phyloP scores from a whole-genome alignment of 805 yeast species.

The Lachancea mirantina region DNA sequence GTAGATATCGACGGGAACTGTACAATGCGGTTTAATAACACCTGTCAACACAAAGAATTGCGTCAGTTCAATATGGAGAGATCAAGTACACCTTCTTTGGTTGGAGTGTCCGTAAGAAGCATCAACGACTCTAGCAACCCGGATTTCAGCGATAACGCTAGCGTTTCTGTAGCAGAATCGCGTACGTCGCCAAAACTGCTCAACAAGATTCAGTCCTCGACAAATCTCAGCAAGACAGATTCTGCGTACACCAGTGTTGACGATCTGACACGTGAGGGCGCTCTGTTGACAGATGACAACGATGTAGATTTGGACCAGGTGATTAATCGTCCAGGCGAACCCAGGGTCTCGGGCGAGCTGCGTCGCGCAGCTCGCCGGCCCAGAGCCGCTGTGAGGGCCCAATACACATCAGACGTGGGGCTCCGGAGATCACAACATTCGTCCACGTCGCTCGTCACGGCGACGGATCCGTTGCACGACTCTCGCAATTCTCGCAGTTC shows the following conservation, averaged over 20 bases:
- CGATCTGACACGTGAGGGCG: conserved; percentile 31
- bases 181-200: conserved; percentile 10
- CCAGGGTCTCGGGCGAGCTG: too few relatives aligned
- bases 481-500: conserved; percentile 2
- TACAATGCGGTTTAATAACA: too few relatives aligned
- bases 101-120: conserved; percentile 26
- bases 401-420: too few relatives aligned
- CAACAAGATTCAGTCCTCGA: conserved; percentile 10
- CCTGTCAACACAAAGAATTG: too few relatives aligned
- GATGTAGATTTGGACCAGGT: conserved; percentile 26
- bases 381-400: too few relatives aligned
- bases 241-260: conserved; percentile 26
- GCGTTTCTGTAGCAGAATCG: conserved; percentile 4
- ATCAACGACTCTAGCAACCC: conserved; percentile 20
- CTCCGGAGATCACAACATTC: too few relatives aligned
- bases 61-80: conserved; percentile 4
- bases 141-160: conserved; percentile 15
- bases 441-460: conserved; percentile 19
- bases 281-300: conserved; percentile 30
- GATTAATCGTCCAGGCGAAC: conserved; percentile 11
- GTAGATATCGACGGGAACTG: too few relatives aligned
- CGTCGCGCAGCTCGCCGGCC: too few relatives aligned
- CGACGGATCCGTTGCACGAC: conserved; percentile 24
- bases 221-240: conserved; percentile 7
- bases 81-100: conserved; percentile 21